phyloP scores from a whole-genome alignment of 2,329 filamentous ascomycete genomes.

The Colletotrichum sp. region DNA sequence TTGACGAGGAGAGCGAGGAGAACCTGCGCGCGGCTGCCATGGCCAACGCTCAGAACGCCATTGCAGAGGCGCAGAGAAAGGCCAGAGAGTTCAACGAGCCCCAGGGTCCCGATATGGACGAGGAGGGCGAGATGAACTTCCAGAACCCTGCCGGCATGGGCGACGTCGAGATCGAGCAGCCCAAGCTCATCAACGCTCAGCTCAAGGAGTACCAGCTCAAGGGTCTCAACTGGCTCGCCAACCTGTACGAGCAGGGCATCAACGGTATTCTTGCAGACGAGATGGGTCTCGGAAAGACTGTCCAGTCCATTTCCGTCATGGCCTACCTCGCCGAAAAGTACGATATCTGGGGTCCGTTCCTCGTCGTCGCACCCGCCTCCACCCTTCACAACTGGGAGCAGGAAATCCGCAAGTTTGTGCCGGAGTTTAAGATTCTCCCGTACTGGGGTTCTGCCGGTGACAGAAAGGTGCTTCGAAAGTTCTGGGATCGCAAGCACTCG shows the following conservation, averaged over 20 bases:
- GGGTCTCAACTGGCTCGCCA: slow-evolving; percentile 98
- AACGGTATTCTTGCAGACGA: slow-evolving; percentile 98
- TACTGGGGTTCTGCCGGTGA: slow-evolving; percentile 98
- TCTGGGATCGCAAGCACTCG: slow-evolving; percentile 98
- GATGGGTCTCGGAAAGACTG: slow-evolving; percentile 99
- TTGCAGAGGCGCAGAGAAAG: slow-evolving; percentile 92
- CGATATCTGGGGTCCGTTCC: slow-evolving; percentile 97
- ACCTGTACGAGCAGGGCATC: slow-evolving; percentile 99
- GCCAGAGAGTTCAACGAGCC: slow-evolving; percentile 88
- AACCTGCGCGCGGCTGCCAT: slow-evolving; percentile 82
- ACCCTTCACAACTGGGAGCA: slow-evolving; percentile 99
- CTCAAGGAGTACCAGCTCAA: slow-evolving; percentile 99
- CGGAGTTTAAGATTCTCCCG: slow-evolving; percentile 90
- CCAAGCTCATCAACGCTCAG: slow-evolving; percentile 89
- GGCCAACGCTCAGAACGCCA: slow-evolving; percentile 95
- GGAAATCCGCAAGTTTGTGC: slow-evolving; percentile 94
- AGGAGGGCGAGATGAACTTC: slow-evolving; percentile 99
- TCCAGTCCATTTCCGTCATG: slow-evolving; percentile 99
- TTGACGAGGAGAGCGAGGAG: slow-evolving; percentile 92
- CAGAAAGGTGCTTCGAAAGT: slow-evolving; percentile 94
- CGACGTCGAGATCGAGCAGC: slow-evolving; percentile 92
- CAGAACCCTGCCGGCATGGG: slow-evolving; percentile 96
- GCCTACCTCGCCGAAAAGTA: slow-evolving; percentile 96
- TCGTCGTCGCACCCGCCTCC: slow-evolving; percentile 94
- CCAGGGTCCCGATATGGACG: slow-evolving; percentile 71